Evolutionary conservation across 2,329 filamentous ascomycete species (phyloP).

Genomic region (Sclerotinia glacialis): DNA sequence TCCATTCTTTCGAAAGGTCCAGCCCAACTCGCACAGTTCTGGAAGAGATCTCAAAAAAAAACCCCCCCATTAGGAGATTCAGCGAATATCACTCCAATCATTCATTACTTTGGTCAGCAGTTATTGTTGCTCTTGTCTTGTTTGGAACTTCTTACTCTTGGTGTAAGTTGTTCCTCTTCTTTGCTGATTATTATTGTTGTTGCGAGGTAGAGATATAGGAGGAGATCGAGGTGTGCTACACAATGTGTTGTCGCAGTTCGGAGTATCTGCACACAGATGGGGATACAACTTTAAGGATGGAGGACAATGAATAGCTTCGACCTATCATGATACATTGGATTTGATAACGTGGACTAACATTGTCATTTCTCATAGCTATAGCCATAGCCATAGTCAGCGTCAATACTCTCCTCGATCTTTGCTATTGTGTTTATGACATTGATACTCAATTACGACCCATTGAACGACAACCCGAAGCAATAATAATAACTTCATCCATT

Average conservation of each 20-base stretch:
- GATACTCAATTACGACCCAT: constrained; percentile 11
- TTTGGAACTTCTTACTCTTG: constrained; percentile 26
- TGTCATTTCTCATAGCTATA: background rate
- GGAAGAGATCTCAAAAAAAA: constrained; percentile 2
- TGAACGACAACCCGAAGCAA: constrained; percentile 11
- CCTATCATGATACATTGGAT: background rate
- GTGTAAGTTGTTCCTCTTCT: constrained; percentile 29
- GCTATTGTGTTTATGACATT: constrained; percentile 15
- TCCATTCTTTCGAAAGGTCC: constrained; percentile 40
- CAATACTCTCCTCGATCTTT: constrained; percentile 6
- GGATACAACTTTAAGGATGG: background rate
- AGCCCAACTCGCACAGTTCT: constrained; percentile 2
- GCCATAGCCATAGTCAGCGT: constrained; percentile 13
- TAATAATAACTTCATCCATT: constrained; percentile 6
- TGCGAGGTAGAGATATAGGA: background rate
- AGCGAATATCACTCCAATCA: constrained; percentile 17
- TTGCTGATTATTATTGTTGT: background rate
- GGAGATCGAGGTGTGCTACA: background rate
- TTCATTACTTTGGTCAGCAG: constrained; percentile 8
- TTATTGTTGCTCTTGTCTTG: constrained; percentile 18
- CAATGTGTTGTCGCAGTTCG: background rate
- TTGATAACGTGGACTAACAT: constrained; percentile 7
- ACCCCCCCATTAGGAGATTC: constrained; percentile 10
- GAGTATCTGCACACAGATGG: background rate
- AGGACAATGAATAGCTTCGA: background rate